These are phyloP conservation scores for Hippophae rhamnoides DNA, from an alignment of 306 rosid species.

Conservation along the genomic window DNA sequence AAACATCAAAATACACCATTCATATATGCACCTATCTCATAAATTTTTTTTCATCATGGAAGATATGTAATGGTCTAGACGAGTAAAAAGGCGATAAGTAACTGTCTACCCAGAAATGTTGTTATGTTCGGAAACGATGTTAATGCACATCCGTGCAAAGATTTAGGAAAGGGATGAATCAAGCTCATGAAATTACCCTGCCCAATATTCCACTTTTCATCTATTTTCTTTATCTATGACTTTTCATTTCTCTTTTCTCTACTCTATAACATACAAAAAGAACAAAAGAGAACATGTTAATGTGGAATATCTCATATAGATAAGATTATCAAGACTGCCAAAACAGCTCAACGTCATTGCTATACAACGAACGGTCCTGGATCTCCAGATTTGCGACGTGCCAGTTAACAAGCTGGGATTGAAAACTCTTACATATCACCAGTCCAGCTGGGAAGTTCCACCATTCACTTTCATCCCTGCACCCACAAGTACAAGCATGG, in stretches of 20 bases:
- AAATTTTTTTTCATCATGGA: no score
- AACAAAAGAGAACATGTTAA: constrained; percentile 21
- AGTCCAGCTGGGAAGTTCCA: constrained; percentile 83
- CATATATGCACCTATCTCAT: no score
- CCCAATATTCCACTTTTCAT: neutral
- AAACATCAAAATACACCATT: no score
- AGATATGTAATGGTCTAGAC: no score
- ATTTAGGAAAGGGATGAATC: no score
- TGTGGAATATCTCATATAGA: constrained; percentile 26
- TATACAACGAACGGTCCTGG: constrained; percentile 97
- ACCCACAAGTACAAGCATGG: constrained; percentile 4
- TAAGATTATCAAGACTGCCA: constrained; percentile 73
- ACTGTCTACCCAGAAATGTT: no score
- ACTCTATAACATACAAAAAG: constrained; percentile 23
- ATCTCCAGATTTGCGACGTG: constrained; percentile 97
- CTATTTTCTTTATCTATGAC: constrained; percentile 21
- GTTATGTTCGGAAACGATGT: no score
- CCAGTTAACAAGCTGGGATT: constrained; percentile 87
- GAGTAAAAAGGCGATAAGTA: no score
- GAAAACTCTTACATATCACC: constrained; percentile 80
- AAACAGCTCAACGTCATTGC: constrained; percentile 86
- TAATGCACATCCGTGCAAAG: no score
- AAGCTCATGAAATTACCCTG: no score
- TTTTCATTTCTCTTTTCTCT: constrained; percentile 22
- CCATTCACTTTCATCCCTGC: constrained; percentile 99